Evolutionary conservation across 768 basidiomycete genomes (phyloP), one percentile per base, ranked within the genome.

Genomic region (Serendipita sp.): DNA sequence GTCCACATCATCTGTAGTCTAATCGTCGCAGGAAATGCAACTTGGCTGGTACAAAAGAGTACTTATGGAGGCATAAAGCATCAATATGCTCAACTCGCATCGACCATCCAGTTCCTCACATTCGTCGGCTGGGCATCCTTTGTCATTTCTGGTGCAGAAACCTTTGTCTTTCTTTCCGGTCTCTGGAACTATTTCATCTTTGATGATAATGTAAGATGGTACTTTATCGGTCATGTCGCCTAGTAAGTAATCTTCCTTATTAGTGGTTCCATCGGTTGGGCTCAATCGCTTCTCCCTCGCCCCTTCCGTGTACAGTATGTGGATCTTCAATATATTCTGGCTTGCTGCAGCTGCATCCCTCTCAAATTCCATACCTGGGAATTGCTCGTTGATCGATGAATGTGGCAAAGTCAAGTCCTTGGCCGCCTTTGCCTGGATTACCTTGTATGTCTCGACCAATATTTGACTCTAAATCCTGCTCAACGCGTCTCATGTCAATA

Each of bases 1-100:
- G 64, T 65, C 16, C 47, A 65, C 64, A 65, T 54, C 34, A 48
- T 54, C 13, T 47, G 45, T 11, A 53, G 47, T 47, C 53, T 65
- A 53, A 65, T 53, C 46, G 53, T 48, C 3, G 64, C 53, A 28
- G 64, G 64, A 24, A 48, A 28, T 7, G 64, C 47, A 30, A 51
- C 63, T 11, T 28, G 63, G 4, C 8, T 32, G 7, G 44, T 47
- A 1, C 45, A 46, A 46, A 46, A 46, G 11, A 11, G 13, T 11
- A 11, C 45, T 46, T 11, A 18, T 18, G 45, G 45, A 46, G n/a
- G 45, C 11, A 46, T 46, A 11, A 46, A 18, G 13, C n/a, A 46
- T 18, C 45, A 54, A 54, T 28, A 30, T 54, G 53, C 16, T 10
- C 53, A 15, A 54, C 53, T 10, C 10, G 11, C 53, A 11, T 18